Base-by-base conservation (phyloP, 83 land plant species). In the Diphasiastrum complanatum region DNA sequence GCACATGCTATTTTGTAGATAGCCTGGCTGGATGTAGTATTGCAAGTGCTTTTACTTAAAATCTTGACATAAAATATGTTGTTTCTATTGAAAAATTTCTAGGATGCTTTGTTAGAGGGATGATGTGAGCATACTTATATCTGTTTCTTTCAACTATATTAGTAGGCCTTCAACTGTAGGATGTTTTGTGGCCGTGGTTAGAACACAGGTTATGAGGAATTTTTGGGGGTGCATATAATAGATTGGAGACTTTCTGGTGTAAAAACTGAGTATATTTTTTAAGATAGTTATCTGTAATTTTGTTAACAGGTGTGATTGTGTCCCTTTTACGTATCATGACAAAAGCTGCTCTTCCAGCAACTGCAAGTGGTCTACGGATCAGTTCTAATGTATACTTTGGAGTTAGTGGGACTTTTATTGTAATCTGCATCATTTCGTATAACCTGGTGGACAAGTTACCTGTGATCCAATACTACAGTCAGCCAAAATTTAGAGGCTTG, bases 361-460 rank as follows among this genome's bases (percentile, higher is more conserved):
- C 78, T 55, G 73, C 71, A 2, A 20, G 24, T 32, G 96, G 99
- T 23, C 66, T 89, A 25, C 73, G 86, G 51, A 60, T 54, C 24
- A 89, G 96, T 69, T 92, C 99, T 22, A 86, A 77, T 54, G 75
- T 86, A 6, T 93, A 93, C 60, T 89, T 89, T 53, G 40, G 46
- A 41, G 85, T 83, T 40, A 73, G 85, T 38, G 85, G 78, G 22
- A 56, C 75, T 31, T 29, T 85, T 36, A 79, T 93, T 78, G 58
- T 61, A 25, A 35, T 85, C 38, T 85, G 96, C 65, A 53, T 84
- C 1, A 45, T 89, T 16, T 78, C 83, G 69, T 86, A 83, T 79
- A 93, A 93, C 29, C 23, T 83, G n/a, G 83, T 77, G 3, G 75
- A 78, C 65, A 77, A 60, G 37, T 77, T 93, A 51, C 96, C 99